Evolutionary conservation across 768 basidiomycete genomes (phyloP).

Genomic region (Pisolithus microcarpus): DNA sequence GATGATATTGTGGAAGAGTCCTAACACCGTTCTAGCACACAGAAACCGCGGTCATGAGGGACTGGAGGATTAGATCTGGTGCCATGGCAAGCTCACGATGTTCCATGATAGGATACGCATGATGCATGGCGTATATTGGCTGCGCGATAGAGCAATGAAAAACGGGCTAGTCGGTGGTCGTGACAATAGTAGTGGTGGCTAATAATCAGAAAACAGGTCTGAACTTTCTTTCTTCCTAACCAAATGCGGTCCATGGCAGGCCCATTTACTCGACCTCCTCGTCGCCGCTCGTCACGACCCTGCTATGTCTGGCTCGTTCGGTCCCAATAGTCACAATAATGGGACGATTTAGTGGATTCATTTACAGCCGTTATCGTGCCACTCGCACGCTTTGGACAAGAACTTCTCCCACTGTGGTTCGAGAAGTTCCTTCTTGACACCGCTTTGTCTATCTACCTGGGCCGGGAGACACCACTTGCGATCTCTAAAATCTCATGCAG

Average conservation of each 20-base stretch:
- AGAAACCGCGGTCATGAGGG: slow-evolving; percentile 7
- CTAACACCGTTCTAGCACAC: slow-evolving; percentile 66
- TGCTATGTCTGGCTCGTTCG: neutral
- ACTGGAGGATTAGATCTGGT: neutral
- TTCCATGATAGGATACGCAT: slow-evolving; percentile 71
- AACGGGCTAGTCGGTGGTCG: neutral
- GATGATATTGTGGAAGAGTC: slow-evolving; percentile 85
- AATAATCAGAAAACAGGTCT: neutral
- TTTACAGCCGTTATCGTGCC: slow-evolving; percentile 16
- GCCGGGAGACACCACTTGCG: no score
- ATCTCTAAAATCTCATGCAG: slow-evolving; percentile 16
- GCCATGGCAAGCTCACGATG: slow-evolving; percentile 38
- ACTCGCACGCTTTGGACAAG: slow-evolving; percentile 10
- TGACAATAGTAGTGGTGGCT: neutral
- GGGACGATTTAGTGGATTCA: slow-evolving; percentile 2
- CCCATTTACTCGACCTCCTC: neutral
- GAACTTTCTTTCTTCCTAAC: neutral
- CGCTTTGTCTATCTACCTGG: slow-evolving; percentile 18
- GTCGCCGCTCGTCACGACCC: slow-evolving; percentile 9
- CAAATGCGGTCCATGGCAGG: neutral
- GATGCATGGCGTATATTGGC: neutral
- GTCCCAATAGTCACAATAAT: neutral
- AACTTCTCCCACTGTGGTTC: slow-evolving; percentile 11
- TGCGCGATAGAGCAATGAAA: neutral
- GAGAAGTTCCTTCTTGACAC: slow-evolving; percentile 18